These are phyloP conservation scores for Musa itinerans DNA, from an alignment of 176 grass and related monocot genomes.

Conservation along the genomic window DNA sequence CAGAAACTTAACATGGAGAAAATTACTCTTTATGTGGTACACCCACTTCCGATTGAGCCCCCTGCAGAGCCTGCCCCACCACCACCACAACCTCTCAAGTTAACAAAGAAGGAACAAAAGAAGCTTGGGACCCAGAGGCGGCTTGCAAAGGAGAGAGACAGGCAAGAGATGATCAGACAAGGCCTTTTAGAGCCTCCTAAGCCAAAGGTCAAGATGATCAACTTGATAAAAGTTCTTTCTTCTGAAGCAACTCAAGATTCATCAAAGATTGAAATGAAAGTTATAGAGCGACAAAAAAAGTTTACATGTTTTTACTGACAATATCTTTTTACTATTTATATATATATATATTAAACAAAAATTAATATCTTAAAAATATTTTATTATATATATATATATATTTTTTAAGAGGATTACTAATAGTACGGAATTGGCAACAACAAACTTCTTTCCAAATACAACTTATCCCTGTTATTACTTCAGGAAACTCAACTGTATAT, in stretches of 20 bases:
- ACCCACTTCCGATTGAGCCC: conserved; percentile 80
- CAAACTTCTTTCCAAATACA: no score
- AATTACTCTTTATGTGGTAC: conserved; percentile 85
- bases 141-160: conserved; percentile 92
- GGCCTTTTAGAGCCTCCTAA: conserved; percentile 94
- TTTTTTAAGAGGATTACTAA: no score
- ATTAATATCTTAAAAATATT: no score
- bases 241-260: conserved; percentile 94
- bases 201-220: conserved; percentile 98
- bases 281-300: neutral
- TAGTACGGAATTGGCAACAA: no score
- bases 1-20: conserved; percentile 76
- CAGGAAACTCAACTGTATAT: no score
- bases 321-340: no score
- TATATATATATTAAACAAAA: no score
- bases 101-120: conserved; percentile 96
- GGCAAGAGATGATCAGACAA: conserved; percentile 99
- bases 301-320: no score
- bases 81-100: conserved; percentile 81
- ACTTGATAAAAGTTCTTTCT: conserved; percentile 92
- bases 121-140: conserved; percentile 94
- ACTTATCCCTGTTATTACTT: no score
- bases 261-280: conserved; percentile 85
- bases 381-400: no score
- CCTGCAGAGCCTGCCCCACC: conserved; percentile 77